Evolutionary conservation across 2,329 filamentous ascomycete species (phyloP).

Genomic region (Paramyrothecium roridum): DNA sequence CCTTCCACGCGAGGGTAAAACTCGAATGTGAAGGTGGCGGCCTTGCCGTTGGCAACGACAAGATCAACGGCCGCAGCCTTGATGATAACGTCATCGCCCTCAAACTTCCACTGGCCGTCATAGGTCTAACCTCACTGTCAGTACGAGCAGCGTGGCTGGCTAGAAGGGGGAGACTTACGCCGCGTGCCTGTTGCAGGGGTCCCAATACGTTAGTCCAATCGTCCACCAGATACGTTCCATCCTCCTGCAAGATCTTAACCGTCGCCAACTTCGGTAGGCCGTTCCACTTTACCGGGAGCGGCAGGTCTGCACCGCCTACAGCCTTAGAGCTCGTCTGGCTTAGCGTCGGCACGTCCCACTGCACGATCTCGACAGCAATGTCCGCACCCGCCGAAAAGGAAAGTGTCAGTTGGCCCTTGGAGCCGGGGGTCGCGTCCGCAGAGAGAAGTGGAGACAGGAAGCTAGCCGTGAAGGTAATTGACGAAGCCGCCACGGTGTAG

Average conservation of each 20-base stretch:
- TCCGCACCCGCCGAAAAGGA: constrained; percentile 48
- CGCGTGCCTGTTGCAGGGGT: constrained; percentile 45
- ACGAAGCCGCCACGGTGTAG: constrained; percentile 41
- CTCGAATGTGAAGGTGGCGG: constrained; percentile 49
- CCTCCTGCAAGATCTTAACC: constrained; percentile 13
- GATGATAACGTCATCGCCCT: constrained; percentile 42
- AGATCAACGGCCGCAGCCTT: constrained; percentile 38
- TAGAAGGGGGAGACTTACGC: constrained; percentile 18
- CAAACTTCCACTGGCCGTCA: constrained; percentile 48
- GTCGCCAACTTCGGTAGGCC: constrained; percentile 2
- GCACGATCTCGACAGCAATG: constrained; percentile 44
- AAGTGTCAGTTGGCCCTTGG: constrained; percentile 48
- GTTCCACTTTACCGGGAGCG: neutral
- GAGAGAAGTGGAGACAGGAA: constrained; percentile 45
- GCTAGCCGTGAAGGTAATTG: constrained; percentile 41
- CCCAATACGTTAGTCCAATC: constrained; percentile 54
- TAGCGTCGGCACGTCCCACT: constrained; percentile 44
- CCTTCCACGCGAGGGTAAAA: constrained; percentile 49
- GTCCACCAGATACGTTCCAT: constrained; percentile 50
- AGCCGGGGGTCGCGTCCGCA: constrained; percentile 35
- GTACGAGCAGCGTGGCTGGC: neutral
- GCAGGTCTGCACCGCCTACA: constrained; percentile 2
- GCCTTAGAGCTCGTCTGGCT: constrained; percentile 2
- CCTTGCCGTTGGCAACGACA: constrained; percentile 40
- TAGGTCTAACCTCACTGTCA: constrained; percentile 33